Percentiles rank a stretch among this genome's conserved stretches.
Evolutionary conservation across 2,329 filamentous ascomycete genomes (phyloP).

Genomic region (Thelonectria discophora): DNA sequence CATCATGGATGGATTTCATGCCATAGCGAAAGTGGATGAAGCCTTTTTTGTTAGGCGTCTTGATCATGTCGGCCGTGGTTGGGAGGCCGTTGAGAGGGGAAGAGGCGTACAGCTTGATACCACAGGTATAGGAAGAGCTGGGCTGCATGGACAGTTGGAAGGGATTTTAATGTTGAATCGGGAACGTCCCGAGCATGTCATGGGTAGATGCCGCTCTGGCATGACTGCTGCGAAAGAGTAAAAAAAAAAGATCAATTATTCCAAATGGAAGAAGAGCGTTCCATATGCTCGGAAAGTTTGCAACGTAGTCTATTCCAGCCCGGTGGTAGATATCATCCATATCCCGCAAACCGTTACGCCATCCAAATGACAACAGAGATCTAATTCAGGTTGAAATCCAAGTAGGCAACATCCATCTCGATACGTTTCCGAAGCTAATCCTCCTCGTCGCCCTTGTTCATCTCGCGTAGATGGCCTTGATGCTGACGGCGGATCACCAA

Average conservation of each 20-base stretch:
- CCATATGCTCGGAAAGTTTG: neutral
- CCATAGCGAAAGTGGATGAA: slow-evolving; percentile 4
- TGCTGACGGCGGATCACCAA: slow-evolving; percentile 73
- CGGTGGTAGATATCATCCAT: neutral
- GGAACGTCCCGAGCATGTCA: slow-evolving; percentile 12
- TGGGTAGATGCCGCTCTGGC: slow-evolving; percentile 25
- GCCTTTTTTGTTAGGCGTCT: slow-evolving; percentile 1
- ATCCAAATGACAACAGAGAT: neutral
- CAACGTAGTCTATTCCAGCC: neutral
- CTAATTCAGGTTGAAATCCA: neutral
- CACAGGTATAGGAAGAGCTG: slow-evolving; percentile 14
- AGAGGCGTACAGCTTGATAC: slow-evolving; percentile 3
- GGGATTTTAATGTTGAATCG: slow-evolving; percentile 26
- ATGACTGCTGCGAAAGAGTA: slow-evolving; percentile 32
- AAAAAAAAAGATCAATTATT: slow-evolving; percentile 23
- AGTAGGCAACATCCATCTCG: neutral
- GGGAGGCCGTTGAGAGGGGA: neutral
- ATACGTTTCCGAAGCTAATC: slow-evolving; percentile 35
- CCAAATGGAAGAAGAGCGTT: neutral
- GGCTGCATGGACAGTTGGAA: slow-evolving; percentile 18
- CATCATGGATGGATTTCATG: slow-evolving; percentile 25
- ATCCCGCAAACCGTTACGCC: neutral
- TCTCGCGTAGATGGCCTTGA: slow-evolving; percentile 49
- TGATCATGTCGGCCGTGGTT: neutral
- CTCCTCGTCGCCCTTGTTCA: slow-evolving; percentile 51